Evolutionary conservation across 202 grass and related monocot genomes (phyloP), one percentile per base, ranked within the genome.

Genomic region (Panicum hallii): DNA sequence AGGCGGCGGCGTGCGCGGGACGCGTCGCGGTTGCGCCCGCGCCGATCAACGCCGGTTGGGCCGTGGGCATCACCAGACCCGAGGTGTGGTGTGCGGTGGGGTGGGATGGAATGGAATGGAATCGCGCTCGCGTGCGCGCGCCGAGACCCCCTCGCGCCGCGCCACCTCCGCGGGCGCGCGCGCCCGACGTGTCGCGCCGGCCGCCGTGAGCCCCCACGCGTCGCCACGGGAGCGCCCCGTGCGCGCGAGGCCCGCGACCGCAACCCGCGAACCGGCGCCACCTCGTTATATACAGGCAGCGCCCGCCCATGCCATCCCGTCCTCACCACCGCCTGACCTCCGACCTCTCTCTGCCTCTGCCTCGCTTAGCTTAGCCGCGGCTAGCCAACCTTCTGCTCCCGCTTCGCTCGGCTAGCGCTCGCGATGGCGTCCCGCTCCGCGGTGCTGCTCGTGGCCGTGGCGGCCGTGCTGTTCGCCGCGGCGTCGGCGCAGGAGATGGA

Each of bases 401-500:
- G 32, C 3, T 10, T 80, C 5, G 50, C 43, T 67, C 30, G 36
- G n/a, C 5, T 47, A 19, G 38, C 23, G 36, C 22, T 69, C 74
- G 42, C 34, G 68, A 89, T 89, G 86, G 79, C 86, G 0, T 82
- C 79, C 38, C 74, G 74, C 41, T 49, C 72, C 0, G 57, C 64
- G 1, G 45, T 89, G 67, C 22, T 88, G 44, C 78, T 82, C 7
- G 34, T 90, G 82, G 82, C 78, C 78, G 82, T 62, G 61, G 23
- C 67, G 55, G 57, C 71, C 47, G 68, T 76, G 63, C 41, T 93
- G 8, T 82, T 85, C 81, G 88, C 83, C 16, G 82, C 62, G 67
- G 77, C 75, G 69, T 78, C 77, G 61, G 91, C 88, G 45, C 82
- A 90, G 84, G 87, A 87, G 81, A 22, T 71, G 61, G 84, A 88